Percentiles rank a stretch among this genome's conserved stretches.
Conservation (phyloP, 2,329 filamentous ascomycete genomes). For the Diaporthe helianthi region DNA sequence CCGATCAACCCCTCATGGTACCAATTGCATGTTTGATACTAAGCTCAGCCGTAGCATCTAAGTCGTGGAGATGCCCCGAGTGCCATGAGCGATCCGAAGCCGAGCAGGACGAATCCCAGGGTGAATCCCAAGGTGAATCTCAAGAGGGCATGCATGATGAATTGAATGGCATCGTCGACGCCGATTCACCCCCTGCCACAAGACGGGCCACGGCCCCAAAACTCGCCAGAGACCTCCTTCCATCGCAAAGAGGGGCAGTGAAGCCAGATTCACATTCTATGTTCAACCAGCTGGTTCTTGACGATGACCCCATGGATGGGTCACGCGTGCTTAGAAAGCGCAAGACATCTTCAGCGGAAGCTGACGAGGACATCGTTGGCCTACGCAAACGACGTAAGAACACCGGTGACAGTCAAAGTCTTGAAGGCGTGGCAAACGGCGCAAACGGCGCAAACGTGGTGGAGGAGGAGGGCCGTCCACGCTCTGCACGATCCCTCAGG, state of each 20-base stretch:
- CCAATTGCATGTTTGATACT: conserved; percentile 36
- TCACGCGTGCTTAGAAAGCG: conserved; percentile 82
- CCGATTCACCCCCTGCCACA: conserved; percentile 48
- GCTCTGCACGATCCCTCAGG: conserved; percentile 65
- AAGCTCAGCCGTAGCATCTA: conserved; percentile 44
- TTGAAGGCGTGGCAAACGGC: conserved; percentile 38
- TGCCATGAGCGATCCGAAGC: conserved; percentile 46
- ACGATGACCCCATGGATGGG: conserved; percentile 77
- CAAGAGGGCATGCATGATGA: conserved; percentile 36
- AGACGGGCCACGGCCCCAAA: conserved; percentile 68
- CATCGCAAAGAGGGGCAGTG: conserved; percentile 68
- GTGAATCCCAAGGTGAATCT: conserved; percentile 33
- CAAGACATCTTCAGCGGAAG: conserved; percentile 76
- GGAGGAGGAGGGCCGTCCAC: conserved; percentile 46
- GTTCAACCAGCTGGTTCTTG: conserved; percentile 75
- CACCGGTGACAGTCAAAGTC: conserved; percentile 51
- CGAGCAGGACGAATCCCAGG: conserved; percentile 38
- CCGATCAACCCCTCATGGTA: conserved; percentile 30
- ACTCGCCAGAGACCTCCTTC: conserved; percentile 74
- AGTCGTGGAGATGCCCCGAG: conserved; percentile 60
- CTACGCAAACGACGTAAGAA: conserved; percentile 62
- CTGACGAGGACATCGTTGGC: conserved; percentile 64
- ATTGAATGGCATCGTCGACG: conserved; percentile 44
- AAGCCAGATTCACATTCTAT: conserved; percentile 78
- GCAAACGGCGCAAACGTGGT: conserved; percentile 37